These are phyloP conservation scores for Ophiocordyceps sinensis DNA, from an alignment of 2,329 filamentous ascomycete species.

Conservation along the genomic window DNA sequence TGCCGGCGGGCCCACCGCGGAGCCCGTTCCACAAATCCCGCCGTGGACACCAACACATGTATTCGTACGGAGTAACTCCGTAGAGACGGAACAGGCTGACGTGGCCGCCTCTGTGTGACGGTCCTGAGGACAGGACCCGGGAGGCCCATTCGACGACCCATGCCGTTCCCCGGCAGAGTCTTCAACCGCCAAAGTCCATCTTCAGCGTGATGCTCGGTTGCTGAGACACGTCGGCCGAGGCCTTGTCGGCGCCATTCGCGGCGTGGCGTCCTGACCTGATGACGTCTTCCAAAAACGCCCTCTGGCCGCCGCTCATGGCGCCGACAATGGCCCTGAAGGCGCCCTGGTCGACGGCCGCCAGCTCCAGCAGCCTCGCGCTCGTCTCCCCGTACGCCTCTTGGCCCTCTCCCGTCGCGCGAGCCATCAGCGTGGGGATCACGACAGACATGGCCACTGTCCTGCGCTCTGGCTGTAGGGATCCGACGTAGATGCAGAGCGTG, in stretches of 20 bases:
- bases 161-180: background rate
- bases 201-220: conserved; percentile 83
- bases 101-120: too few species aligned
- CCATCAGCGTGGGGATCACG: conserved; percentile 62
- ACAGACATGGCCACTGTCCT: conserved; percentile 54
- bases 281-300: conserved; percentile 66
- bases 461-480: conserved; percentile 27
- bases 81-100: too few species aligned
- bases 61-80: too few species aligned
- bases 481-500: conserved; percentile 60
- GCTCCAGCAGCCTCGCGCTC: conserved; percentile 60
- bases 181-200: conserved; percentile 65
- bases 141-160: too few species aligned
- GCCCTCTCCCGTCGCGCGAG: conserved; percentile 53
- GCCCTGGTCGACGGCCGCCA: conserved; percentile 60
- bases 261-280: conserved; percentile 48
- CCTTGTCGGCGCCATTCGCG: conserved; percentile 24
- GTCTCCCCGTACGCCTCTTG: conserved; percentile 54
- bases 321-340: conserved; percentile 64
- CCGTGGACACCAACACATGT: too few species aligned
- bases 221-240: conserved; percentile 26
- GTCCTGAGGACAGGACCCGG: too few species aligned
- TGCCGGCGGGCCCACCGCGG: too few species aligned
- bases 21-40: too few species aligned
- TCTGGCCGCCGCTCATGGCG: conserved; percentile 55